Conservation (phyloP, 192 early-diverging fungal genomes). For the Pilaira anomala region DNA sequence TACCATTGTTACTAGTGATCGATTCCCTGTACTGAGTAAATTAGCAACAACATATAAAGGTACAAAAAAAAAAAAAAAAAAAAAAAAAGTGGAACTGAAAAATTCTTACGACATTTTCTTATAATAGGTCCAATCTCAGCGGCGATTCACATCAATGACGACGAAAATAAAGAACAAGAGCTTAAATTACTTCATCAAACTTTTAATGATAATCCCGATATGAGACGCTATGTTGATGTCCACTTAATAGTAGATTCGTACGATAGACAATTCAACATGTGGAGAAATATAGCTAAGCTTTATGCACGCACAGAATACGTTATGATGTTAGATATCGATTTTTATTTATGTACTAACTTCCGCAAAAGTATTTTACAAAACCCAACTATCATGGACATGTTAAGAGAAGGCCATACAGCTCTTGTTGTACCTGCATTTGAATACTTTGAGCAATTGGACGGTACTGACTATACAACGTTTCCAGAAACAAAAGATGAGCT, state of each 20-base stretch:
- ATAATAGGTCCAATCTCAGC: constrained; percentile 53
- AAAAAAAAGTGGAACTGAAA: neutral
- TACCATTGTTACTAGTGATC: constrained; percentile 49
- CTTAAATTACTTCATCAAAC: constrained; percentile 44
- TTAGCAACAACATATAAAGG: constrained; percentile 49
- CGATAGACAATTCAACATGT: constrained; percentile 62
- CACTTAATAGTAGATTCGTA: constrained; percentile 56
- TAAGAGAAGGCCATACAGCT: constrained; percentile 43
- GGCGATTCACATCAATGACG: constrained; percentile 51
- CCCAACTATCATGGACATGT: constrained; percentile 32
- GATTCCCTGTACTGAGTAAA: constrained; percentile 45
- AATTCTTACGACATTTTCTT: constrained; percentile 1
- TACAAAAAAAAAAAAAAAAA: constrained; percentile 7
- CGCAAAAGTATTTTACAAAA: constrained; percentile 34
- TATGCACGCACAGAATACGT: constrained; percentile 57
- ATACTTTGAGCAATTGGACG: constrained; percentile 46
- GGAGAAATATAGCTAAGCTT: constrained; percentile 58
- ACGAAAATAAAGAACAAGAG: constrained; percentile 39
- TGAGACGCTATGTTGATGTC: constrained; percentile 49
- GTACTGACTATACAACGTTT: constrained; percentile 48
- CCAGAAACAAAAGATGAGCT: constrained; percentile 41
- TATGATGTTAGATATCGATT: constrained; percentile 58
- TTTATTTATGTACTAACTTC: constrained; percentile 53
- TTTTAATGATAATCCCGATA: constrained; percentile 39
- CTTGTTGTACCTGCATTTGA: constrained; percentile 59